phyloP scores from a whole-genome alignment of 768 basidiomycete genomes.

The Asterophora parasitica region DNA sequence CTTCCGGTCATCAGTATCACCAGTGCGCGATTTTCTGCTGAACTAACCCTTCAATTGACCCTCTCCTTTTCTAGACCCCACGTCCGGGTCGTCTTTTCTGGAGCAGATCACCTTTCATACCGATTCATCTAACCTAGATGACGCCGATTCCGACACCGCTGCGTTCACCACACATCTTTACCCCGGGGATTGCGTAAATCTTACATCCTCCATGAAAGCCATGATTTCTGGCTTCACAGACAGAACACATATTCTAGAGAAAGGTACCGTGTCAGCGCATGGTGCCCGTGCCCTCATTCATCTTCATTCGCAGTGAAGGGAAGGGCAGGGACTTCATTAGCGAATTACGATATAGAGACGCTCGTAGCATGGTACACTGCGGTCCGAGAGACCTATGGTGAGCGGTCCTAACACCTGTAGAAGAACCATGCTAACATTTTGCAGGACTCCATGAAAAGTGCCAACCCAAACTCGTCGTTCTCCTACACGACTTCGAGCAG shows the following conservation, averaged over 20 bases:
- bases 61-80: slow-evolving; percentile 25
- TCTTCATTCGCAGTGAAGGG: slow-evolving; percentile 33
- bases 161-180: slow-evolving; percentile 45
- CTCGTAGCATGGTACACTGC: slow-evolving; percentile 58
- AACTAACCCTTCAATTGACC: background rate
- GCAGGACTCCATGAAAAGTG: slow-evolving; percentile 7
- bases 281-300: background rate
- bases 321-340: slow-evolving; percentile 46
- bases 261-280: slow-evolving; percentile 16
- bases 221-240: slow-evolving; percentile 52
- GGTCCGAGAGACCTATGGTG: slow-evolving; percentile 34
- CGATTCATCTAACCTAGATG: slow-evolving; percentile 20
- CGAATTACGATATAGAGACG: slow-evolving; percentile 56
- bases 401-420: background rate
- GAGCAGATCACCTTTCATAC: slow-evolving; percentile 37
- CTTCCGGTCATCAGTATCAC: slow-evolving; percentile 55
- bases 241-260: slow-evolving; percentile 21
- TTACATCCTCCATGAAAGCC: slow-evolving; percentile 48
- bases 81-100: slow-evolving; percentile 43
- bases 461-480: slow-evolving; percentile 43
- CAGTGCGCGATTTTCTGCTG: slow-evolving; percentile 31
- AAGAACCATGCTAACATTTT: background rate
- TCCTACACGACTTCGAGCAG: slow-evolving; percentile 74
- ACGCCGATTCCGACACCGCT: slow-evolving; percentile 10
- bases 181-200: slow-evolving; percentile 51